Percentiles rank a stretch among this genome's conserved stretches.
These are phyloP conservation scores for Coniochaeta ligniaria DNA, from an alignment of 2,329 filamentous ascomycete species.

Conservation along the genomic window DNA sequence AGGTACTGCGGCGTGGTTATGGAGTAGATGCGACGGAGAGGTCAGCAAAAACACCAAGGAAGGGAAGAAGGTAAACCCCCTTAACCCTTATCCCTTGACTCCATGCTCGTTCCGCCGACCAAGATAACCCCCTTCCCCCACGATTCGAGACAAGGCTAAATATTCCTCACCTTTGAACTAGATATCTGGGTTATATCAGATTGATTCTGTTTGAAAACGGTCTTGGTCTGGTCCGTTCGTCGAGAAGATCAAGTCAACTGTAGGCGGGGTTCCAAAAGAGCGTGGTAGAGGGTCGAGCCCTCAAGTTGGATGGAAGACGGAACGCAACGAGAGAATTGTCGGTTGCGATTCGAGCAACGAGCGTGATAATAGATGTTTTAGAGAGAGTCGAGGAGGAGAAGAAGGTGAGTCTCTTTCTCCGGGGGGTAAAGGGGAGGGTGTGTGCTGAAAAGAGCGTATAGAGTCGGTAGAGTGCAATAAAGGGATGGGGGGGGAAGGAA, in stretches of 20 bases:
- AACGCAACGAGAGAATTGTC: not conserved
- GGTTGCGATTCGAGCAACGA: constrained; percentile 3
- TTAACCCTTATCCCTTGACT: not conserved
- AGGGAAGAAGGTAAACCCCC: not conserved
- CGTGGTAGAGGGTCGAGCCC: constrained; percentile 46
- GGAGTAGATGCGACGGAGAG: not conserved
- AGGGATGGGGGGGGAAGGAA: constrained; percentile 5
- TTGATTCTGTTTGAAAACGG: not conserved
- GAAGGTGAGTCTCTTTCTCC: constrained; percentile 7
- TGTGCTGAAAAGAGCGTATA: constrained; percentile 1
- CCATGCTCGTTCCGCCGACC: not conserved
- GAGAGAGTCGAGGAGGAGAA: not conserved
- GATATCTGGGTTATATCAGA: not conserved
- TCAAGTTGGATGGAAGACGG: constrained; percentile 41
- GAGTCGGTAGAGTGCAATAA: not conserved
- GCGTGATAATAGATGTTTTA: not conserved
- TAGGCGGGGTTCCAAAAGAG: constrained; percentile 38
- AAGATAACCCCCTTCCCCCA: not conserved
- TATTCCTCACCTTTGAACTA: not conserved
- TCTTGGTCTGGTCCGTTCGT: not conserved
- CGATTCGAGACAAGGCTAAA: not conserved
- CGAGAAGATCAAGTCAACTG: constrained; percentile 4
- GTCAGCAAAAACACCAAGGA: not conserved
- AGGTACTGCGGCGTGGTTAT: not conserved
- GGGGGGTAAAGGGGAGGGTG: constrained; percentile 2